phyloP scores from a whole-genome alignment of 2,329 filamentous ascomycete species.

The Ophiostoma quercus region DNA sequence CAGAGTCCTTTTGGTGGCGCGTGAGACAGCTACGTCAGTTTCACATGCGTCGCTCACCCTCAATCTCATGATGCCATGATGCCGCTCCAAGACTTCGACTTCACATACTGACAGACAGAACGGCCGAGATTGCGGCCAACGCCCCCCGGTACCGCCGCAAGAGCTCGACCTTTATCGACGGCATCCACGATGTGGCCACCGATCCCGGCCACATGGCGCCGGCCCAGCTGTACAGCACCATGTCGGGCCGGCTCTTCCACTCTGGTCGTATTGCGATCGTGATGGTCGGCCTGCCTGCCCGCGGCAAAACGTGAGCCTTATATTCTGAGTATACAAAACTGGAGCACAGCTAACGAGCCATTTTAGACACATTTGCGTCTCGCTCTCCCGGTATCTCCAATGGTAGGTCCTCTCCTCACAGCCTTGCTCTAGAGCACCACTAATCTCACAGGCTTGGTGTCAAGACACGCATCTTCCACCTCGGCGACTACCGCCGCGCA shows the following conservation, averaged over 20 bases:
- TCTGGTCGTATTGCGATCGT: slow-evolving; percentile 96
- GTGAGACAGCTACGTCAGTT: not conserved
- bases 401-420: slow-evolving; percentile 52
- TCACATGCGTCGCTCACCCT: not conserved
- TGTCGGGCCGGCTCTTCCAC: slow-evolving; percentile 94
- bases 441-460: slow-evolving; percentile 69
- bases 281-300: slow-evolving; percentile 88
- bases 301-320: slow-evolving; percentile 79
- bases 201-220: slow-evolving; percentile 73
- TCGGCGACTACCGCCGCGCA: slow-evolving; percentile 91
- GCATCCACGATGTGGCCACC: slow-evolving; percentile 87
- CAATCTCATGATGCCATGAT: not conserved
- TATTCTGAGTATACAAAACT: not conserved
- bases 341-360: not conserved
- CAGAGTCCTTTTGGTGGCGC: not conserved
- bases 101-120: slow-evolving; percentile 47
- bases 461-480: slow-evolving; percentile 95
- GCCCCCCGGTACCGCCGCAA: slow-evolving; percentile 84
- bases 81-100: not conserved
- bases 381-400: slow-evolving; percentile 85
- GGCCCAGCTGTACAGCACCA: slow-evolving; percentile 95
- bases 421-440: not conserved
- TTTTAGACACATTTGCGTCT: slow-evolving; percentile 82
- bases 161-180: slow-evolving; percentile 95
- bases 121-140: slow-evolving; percentile 85